Conservation (phyloP, 495 filamentous ascomycete species). For the Hypoxylon cercidicola region DNA sequence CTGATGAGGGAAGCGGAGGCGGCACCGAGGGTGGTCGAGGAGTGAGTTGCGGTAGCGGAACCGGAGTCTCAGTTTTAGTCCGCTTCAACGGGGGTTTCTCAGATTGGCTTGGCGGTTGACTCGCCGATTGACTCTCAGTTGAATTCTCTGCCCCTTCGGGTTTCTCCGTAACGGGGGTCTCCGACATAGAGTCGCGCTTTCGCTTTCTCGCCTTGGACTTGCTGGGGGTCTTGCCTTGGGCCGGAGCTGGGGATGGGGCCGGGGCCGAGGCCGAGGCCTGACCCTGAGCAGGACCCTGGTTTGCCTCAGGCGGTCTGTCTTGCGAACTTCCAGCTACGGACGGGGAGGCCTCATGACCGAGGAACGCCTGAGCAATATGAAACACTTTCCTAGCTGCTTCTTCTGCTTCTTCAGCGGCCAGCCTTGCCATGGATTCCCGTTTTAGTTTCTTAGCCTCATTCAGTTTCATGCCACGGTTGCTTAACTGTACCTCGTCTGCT, state of each 20-base stretch:
- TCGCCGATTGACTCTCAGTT: conserved; percentile 35
- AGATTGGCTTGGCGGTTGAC: conserved; percentile 35
- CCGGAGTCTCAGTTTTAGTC: conserved; percentile 66
- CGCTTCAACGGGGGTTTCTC: conserved; percentile 60
- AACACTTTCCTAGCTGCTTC: conserved; percentile 67
- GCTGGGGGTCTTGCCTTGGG: conserved; percentile 32
- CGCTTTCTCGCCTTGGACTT: conserved; percentile 60
- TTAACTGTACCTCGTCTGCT: conserved; percentile 67
- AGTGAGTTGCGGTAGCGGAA: conserved; percentile 57
- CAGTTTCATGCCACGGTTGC: conserved; percentile 88
- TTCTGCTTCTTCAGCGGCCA: conserved; percentile 74
- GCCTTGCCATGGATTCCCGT: conserved; percentile 74
- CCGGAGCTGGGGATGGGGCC: conserved; percentile 10
- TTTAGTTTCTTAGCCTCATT: conserved; percentile 95
- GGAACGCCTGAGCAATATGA: conserved; percentile 64
- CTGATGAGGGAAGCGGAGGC: conserved; percentile 27
- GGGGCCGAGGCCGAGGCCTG: neutral
- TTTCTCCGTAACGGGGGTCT: conserved; percentile 54
- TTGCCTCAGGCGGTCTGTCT: conserved; percentile 35
- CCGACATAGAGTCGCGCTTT: conserved; percentile 62
- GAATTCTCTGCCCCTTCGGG: conserved; percentile 48
- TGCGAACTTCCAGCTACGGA: conserved; percentile 40
- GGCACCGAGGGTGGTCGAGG: conserved; percentile 45
- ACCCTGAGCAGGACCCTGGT: conserved; percentile 31
- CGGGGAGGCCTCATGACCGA: conserved; percentile 45